Base-by-base conservation (phyloP, 108 stramenopile species). In the Pseudonitzschia delicatissima region DNA sequence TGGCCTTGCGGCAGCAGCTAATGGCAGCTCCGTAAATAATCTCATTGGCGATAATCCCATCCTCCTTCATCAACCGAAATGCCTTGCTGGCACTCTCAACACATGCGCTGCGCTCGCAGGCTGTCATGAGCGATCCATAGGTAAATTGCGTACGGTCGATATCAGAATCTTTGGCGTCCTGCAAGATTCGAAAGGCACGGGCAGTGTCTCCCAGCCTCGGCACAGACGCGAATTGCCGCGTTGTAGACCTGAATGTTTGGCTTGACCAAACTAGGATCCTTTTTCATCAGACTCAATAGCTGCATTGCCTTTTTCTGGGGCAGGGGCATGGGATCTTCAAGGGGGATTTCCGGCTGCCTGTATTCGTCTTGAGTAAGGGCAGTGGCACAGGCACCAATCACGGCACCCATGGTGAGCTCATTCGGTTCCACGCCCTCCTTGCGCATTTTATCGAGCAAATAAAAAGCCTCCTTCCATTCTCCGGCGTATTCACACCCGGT, bases 1-100 rank as follows among this genome's bases (percentile, higher is more conserved):
- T 61, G 9, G 87, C 85, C 57, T 87, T 87, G 29, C 87, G 78
- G 44, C 84, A 88, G 48, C 87, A 88, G 50, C 82, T 84, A 39
- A 92, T 88, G 47, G 87, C 91, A 15, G 91, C 91, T 31, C 91
- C 91, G 62, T 86, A 92, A 37, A 92, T 82, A 25, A 92, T 85
- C 74, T 92, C 87, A 49, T 92, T 88, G 42, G 81, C 72, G 15
- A 47, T 50, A 21, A 87, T 67, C 11, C 29, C 68, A 21, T 71
- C 67, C 29, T 85, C 84, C 51, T 79, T 85, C 58, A 91, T 70
- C 73, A 78, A 68, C 12, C 79, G 74, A 55, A 91, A 87, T 2
- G 86, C 89, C 49, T 65, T 81, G 51, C 78, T 82, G 12, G 78
- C 84, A 33, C 76, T 72, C 29, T 87, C 80, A 17, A 84, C 36